These are phyloP conservation scores for Ceratocystiopsis minuta DNA, from an alignment of 2,329 filamentous ascomycete species.

Conservation along the genomic window DNA sequence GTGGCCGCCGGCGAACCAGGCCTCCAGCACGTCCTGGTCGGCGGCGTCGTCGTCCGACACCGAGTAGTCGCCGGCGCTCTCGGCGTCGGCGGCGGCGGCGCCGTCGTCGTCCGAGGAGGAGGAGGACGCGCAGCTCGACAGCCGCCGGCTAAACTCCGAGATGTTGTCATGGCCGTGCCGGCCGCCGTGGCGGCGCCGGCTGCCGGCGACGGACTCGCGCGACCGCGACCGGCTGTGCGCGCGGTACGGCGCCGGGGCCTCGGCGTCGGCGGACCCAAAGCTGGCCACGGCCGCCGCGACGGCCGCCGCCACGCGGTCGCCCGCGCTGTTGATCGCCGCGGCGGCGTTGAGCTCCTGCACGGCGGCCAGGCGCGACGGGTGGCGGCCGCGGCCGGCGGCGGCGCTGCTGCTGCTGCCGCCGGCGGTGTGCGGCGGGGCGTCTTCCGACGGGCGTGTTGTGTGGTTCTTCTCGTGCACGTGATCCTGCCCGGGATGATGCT, in stretches of 20 bases:
- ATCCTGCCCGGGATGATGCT: background rate
- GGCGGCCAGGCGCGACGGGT: too few species aligned
- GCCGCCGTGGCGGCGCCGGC: too few species aligned
- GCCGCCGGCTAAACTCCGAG: conserved; percentile 5
- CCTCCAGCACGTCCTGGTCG: conserved; percentile 58
- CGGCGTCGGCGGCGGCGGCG: background rate
- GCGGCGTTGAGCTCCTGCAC: too few species aligned
- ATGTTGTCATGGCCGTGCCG: background rate
- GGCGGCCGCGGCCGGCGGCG: too few species aligned
- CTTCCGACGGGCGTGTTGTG: background rate
- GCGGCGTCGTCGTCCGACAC: conserved; percentile 28
- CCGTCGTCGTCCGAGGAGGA: too few species aligned
- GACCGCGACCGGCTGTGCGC: conserved; percentile 18
- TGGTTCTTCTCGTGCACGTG: conserved; percentile 9
- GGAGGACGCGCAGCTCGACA: too few species aligned
- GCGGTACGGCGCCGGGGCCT: conserved; percentile 23
- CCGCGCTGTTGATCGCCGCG: too few species aligned
- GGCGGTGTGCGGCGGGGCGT: too few species aligned
- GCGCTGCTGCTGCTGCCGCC: too few species aligned
- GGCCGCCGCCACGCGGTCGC: too few species aligned
- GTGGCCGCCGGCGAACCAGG: conserved; percentile 67
- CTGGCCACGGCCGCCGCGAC: too few species aligned
- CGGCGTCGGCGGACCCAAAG: too few species aligned
- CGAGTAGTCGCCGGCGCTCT: conserved; percentile 14
- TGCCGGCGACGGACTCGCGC: conserved; percentile 8